phyloP scores from a whole-genome alignment of 2,329 filamentous ascomycete genomes.

The Fusarium sororula region DNA sequence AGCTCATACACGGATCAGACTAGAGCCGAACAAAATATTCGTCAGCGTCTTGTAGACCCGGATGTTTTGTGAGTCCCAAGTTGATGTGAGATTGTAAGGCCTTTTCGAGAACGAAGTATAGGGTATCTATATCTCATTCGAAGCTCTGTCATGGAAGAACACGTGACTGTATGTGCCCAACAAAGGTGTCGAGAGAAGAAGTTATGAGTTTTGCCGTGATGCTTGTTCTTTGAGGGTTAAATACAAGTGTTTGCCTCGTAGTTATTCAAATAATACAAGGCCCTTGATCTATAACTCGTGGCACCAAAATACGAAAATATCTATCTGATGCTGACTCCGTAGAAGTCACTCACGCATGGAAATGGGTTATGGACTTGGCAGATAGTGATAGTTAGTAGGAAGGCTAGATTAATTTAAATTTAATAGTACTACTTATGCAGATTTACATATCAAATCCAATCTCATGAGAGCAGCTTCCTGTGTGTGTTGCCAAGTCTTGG shows the following conservation, averaged over 20 bases:
- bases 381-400: not conserved
- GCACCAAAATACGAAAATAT: not conserved
- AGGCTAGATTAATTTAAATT: not conserved
- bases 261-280: not conserved
- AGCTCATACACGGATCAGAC: not conserved
- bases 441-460: not conserved
- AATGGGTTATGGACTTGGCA: not conserved
- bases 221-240: not conserved
- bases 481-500: not conserved
- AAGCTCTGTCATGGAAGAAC: not conserved
- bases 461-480: not conserved
- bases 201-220: not conserved
- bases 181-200: not conserved
- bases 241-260: not conserved
- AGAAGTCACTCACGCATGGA: not conserved
- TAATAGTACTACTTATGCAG: not conserved
- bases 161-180: not conserved
- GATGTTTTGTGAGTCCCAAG: not conserved
- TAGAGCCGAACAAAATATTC: not conserved
- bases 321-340: not conserved
- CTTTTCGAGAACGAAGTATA: not conserved
- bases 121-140: not conserved
- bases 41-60: not conserved
- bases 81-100: not conserved
- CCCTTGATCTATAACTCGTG: not conserved